Conservation (phyloP, 225 moss, liverwort and hornwort species). For the Physcomitrium patens region DNA sequence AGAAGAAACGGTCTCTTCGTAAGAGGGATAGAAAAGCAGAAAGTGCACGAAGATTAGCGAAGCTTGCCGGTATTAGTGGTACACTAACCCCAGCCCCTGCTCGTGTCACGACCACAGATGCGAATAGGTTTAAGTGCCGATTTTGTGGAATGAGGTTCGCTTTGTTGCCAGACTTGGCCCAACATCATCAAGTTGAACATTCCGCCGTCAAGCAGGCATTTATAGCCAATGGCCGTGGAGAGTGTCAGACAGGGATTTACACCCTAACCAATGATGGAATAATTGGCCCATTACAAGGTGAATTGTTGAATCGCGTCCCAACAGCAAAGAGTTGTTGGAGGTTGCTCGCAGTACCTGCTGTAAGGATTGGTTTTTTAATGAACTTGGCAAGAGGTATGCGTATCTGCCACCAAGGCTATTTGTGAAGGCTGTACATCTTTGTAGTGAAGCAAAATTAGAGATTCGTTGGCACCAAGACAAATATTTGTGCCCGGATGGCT, state of each 20-base stretch:
- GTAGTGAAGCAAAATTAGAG: constrained; percentile 71
- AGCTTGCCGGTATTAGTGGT: constrained; percentile 45
- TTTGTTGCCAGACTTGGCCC: constrained; percentile 46
- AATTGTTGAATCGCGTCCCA: constrained; percentile 55
- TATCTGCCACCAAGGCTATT: constrained; percentile 61
- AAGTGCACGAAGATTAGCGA: constrained; percentile 60
- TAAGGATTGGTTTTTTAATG: constrained; percentile 65
- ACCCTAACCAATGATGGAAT: constrained; percentile 63
- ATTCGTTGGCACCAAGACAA: constrained; percentile 72
- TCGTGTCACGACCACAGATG: too few relatives aligned
- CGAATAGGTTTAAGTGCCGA: constrained; percentile 46
- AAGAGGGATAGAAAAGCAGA: constrained; percentile 76
- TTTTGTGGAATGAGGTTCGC: constrained; percentile 60
- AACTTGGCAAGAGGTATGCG: constrained; percentile 49
- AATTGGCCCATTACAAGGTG: constrained; percentile 46
- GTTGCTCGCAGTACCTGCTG: constrained; percentile 77
- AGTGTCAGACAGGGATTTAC: constrained; percentile 63
- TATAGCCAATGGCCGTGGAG: constrained; percentile 57
- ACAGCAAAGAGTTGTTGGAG: constrained; percentile 58
- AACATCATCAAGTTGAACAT: constrained; percentile 68
- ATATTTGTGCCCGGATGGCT: constrained; percentile 63
- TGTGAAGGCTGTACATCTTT: constrained; percentile 72
- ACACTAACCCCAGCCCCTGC: constrained; percentile 23
- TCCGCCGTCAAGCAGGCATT: constrained; percentile 66
- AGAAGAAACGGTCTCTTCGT: constrained; percentile 49